Base-by-base conservation (phyloP, 208 protist genomes). In the Trypanosoma avium region DNA sequence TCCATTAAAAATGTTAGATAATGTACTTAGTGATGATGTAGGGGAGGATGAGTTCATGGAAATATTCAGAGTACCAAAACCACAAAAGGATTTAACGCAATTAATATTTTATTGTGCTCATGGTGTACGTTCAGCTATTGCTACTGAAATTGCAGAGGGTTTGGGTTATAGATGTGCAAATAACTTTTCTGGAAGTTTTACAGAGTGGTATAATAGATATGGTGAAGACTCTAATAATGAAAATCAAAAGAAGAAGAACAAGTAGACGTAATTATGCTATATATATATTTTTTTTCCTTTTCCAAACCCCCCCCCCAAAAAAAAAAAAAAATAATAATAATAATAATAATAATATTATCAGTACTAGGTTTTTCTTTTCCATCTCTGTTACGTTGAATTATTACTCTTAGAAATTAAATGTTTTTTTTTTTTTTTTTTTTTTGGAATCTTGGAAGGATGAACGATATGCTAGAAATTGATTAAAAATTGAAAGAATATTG, bases 21-120 rank as follows among this genome's bases (percentile, higher is more conserved):
- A 77, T 6, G 76, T 71, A 12, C 63, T 93, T 15, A 55, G 55
- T 40, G 66, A 79, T 29, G 66, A 65, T 22, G 49, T 88, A 10
- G 61, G 65, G 9, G 75, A 73, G 4, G 81, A 75, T 5, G 81
- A 88, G 53, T 93, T 93, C 52, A 50, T 45, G 17, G 55, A 70
- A 22, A 68, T 61, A 21, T 88, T 86, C 46, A 78, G 78, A 13
- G 56, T 73, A 0, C 36, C 74, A 32, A 74, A 80, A n/a, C 82
- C 82, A 19, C 55, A 76, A 1, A 64, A 38, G 19, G 73, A 71
- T 3, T 49, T 60, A 4, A 75, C 81, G 13, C 75, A 84, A 59
- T 42, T 93, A 9, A 65, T 93, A 49, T 85, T 93, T 56, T 93
- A 93, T 75, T 90, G 86, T 63, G 77, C 77, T 0, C 77, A 86